A percentile compares a stretch with the other conserved stretches of the same genome.
phyloP scores from a whole-genome alignment of 805 yeast genomes.

The Scheffersomyces spartinae region DNA sequence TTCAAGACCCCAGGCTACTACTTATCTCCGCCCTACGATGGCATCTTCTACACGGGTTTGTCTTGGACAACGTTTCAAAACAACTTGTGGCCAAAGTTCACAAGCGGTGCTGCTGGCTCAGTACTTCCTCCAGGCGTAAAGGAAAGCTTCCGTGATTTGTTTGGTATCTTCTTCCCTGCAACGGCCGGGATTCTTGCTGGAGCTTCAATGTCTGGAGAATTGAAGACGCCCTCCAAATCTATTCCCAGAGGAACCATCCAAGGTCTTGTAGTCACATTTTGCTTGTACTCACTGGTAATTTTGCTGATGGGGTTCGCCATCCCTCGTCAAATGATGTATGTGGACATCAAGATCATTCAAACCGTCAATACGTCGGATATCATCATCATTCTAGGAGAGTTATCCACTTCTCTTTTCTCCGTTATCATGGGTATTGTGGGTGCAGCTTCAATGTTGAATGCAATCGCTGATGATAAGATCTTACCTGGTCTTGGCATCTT shows the following conservation, averaged over 20 bases:
- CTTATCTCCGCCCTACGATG: constrained; percentile 34
- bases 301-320: constrained; percentile 67
- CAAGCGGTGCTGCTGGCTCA: constrained; percentile 90
- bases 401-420: constrained; percentile 83
- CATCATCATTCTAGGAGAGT: constrained; percentile 76
- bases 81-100: constrained; percentile 71
- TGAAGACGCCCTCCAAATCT: constrained; percentile 72
- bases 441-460: constrained; percentile 83
- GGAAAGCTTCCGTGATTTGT: constrained; percentile 75
- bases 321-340: constrained; percentile 66
- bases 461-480: constrained; percentile 79
- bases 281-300: constrained; percentile 70
- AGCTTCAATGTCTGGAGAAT: constrained; percentile 96
- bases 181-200: constrained; percentile 99
- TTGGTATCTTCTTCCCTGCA: constrained; percentile 96
- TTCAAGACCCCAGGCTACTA: constrained; percentile 48
- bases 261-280: constrained; percentile 71
- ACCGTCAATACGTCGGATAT: constrained; percentile 60
- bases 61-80: constrained; percentile 52
- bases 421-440: constrained; percentile 94
- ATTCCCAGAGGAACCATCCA: constrained; percentile 91
- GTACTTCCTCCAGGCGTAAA: constrained; percentile 32
- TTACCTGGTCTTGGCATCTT: constrained; percentile 69
- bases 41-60: constrained; percentile 54
- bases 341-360: constrained; percentile 79